These are phyloP conservation scores for Gaeumannomyces tritici DNA, from an alignment of 2,329 filamentous ascomycete species.

Conservation along the genomic window DNA sequence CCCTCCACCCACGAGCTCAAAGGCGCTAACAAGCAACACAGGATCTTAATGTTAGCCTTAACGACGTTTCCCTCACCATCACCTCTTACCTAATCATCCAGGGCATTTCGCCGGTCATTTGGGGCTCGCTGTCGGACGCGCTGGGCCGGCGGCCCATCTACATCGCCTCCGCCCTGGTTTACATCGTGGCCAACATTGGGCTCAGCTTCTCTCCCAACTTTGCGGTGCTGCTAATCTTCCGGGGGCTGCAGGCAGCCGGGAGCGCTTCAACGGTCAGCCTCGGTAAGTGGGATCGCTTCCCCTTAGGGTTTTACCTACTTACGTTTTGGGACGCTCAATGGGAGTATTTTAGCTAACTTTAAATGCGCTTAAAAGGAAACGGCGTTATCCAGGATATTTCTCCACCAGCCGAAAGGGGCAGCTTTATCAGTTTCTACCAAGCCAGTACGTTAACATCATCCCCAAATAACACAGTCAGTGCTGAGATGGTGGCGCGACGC, in stretches of 20 bases:
- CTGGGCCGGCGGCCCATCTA: slow-evolving; percentile 35
- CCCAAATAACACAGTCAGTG: too few species aligned
- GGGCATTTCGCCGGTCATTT: slow-evolving; percentile 37
- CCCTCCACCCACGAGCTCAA: not conserved
- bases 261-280: slow-evolving; percentile 37
- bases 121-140: slow-evolving; percentile 36
- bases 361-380: slow-evolving; percentile 15
- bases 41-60: slow-evolving; percentile 19
- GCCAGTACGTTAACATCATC: slow-evolving; percentile 14
- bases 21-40: slow-evolving; percentile 2
- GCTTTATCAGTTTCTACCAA: slow-evolving; percentile 21
- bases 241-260: slow-evolving; percentile 36
- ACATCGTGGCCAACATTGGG: slow-evolving; percentile 34
- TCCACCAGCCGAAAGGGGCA: slow-evolving; percentile 16
- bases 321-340: too few species aligned
- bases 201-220: slow-evolving; percentile 33
- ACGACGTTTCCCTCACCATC: slow-evolving; percentile 27
- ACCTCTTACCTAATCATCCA: slow-evolving; percentile 40
- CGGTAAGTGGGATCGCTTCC: too few species aligned
- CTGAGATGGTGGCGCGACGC: too few species aligned
- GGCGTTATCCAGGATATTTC: slow-evolving; percentile 23
- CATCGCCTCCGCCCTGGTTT: slow-evolving; percentile 33
- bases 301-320: too few species aligned
- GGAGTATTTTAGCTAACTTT: too few species aligned
- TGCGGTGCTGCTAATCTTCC: slow-evolving; percentile 29